These are phyloP conservation scores for Sporisorium reilianum DNA, from an alignment of 1,284 basidiomycete species.

Conservation along the genomic window DNA sequence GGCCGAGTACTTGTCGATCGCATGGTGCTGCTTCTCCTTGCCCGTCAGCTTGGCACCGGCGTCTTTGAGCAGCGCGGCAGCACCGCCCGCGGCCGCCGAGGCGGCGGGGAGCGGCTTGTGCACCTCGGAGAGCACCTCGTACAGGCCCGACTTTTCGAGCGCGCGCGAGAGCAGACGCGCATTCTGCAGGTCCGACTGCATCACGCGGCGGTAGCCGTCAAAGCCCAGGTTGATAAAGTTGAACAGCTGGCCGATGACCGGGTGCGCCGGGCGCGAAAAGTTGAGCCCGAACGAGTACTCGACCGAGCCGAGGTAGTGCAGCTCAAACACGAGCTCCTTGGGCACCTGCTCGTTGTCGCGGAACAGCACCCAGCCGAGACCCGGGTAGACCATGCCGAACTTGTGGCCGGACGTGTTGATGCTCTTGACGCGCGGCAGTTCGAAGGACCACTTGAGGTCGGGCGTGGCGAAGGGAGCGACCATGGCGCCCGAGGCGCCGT, in stretches of 20 bases:
- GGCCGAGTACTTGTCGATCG: slow-evolving; percentile 61
- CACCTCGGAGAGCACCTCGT: slow-evolving; percentile 73
- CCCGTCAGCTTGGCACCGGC: slow-evolving; percentile 70
- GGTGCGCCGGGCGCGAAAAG: slow-evolving; percentile 89
- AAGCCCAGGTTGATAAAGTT: slow-evolving; percentile 72
- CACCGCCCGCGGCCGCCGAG: slow-evolving; percentile 1
- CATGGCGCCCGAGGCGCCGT: slow-evolving; percentile 69
- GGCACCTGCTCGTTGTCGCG: slow-evolving; percentile 71
- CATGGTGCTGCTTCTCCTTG: slow-evolving; percentile 5
- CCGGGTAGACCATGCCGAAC: slow-evolving; percentile 86
- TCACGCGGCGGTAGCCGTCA: slow-evolving; percentile 72
- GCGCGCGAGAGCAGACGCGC: slow-evolving; percentile 83
- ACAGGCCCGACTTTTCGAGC: slow-evolving; percentile 83
- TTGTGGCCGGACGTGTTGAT: slow-evolving; percentile 82
- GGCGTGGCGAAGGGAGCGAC: slow-evolving; percentile 82
- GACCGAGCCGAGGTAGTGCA: slow-evolving; percentile 74
- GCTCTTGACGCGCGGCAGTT: slow-evolving; percentile 78
- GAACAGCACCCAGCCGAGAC: slow-evolving; percentile 71
- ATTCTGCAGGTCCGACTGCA: slow-evolving; percentile 80
- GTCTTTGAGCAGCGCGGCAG: slow-evolving; percentile 55
- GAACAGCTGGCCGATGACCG: slow-evolving; percentile 92
- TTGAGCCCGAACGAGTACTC: slow-evolving; percentile 84
- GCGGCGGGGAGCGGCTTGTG: slow-evolving; percentile 65
- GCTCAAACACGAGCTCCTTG: slow-evolving; percentile 80
- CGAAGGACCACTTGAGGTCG: slow-evolving; percentile 80